Conservation (phyloP, 805 yeast genomes). For the Kuraishia borneana region DNA sequence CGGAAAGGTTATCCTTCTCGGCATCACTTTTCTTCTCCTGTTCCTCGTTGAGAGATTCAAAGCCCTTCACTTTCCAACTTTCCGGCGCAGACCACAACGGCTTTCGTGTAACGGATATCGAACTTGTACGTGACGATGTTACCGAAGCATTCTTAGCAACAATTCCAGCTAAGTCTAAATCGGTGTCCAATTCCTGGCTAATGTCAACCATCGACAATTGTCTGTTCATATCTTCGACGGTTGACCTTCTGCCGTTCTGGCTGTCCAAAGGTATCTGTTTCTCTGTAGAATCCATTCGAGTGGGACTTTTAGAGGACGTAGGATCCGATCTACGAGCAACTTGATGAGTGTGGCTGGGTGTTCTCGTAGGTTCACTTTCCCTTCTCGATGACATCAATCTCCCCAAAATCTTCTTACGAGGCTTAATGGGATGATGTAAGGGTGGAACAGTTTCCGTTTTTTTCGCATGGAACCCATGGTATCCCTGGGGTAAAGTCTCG, state of each 20-base stretch:
- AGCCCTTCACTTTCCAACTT: conserved; percentile 44
- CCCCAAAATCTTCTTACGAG: conserved; percentile 10
- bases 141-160: too few relatives aligned
- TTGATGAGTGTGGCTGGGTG: background rate
- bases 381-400: conserved; percentile 15
- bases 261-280: conserved; percentile 12
- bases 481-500: background rate
- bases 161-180: too few relatives aligned
- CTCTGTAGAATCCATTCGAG: conserved; percentile 1
- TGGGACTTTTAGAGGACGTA: background rate
- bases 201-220: too few relatives aligned
- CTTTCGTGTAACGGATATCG: conserved; percentile 3
- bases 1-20: conserved; percentile 1
- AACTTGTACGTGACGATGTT: conserved; percentile 11
- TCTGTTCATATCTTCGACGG: background rate
- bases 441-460: conserved; percentile 6
- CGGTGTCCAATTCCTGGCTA: too few relatives aligned
- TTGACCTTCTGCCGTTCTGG: conserved; percentile 16
- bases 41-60: conserved; percentile 4
- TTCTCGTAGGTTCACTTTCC: conserved; percentile 11
- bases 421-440: conserved; percentile 9
- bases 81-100: conserved; percentile 44
- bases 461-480: conserved; percentile 2
- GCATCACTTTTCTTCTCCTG: conserved; percentile 1
- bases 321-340: background rate